A percentile compares a stretch with the other conserved stretches of the same genome.
phyloP scores from a whole-genome alignment of 2,329 filamentous ascomycete species.

The Aureobasidium sp. region DNA sequence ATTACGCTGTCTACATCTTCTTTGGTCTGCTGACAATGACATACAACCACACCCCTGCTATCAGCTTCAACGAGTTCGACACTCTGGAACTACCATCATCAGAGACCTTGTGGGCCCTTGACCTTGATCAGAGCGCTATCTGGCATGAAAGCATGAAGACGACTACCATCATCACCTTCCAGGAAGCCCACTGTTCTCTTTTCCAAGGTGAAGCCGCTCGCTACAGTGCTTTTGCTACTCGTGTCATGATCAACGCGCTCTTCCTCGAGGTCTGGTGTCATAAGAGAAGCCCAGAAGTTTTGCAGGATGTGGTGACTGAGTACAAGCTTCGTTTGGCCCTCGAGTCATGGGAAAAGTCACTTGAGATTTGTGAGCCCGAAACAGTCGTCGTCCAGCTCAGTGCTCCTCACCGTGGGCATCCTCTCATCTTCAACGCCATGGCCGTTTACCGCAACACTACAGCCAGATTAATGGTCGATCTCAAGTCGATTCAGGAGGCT shows the following conservation, averaged over 20 bases:
- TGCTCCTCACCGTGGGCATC: constrained; percentile 91
- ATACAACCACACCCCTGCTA: constrained; percentile 96
- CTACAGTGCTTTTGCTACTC: constrained; percentile 94
- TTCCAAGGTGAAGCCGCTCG: constrained; percentile 87
- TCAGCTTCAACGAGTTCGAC: constrained; percentile 98
- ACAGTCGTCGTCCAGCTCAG: constrained; percentile 80
- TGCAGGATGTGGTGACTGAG: constrained; percentile 95
- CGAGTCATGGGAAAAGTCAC: constrained; percentile 97
- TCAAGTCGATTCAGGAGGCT: constrained; percentile 93
- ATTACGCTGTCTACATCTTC: constrained; percentile 98
- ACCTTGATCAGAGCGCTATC: constrained; percentile 66
- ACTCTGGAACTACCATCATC: constrained; percentile 86
- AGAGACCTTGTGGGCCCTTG: constrained; percentile 88
- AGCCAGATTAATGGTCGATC: constrained; percentile 83
- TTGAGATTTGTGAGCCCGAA: constrained; percentile 89
- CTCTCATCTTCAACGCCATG: constrained; percentile 95
- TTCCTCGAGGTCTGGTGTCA: constrained; percentile 99
- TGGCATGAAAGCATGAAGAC: constrained; percentile 74
- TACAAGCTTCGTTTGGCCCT: constrained; percentile 94
- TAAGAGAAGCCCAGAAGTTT: constrained; percentile 93
- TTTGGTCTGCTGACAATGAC: constrained; percentile 91
- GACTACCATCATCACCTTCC: constrained; percentile 74
- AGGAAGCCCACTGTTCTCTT: constrained; percentile 87
- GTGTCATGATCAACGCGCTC: constrained; percentile 97
- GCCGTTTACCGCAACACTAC: constrained; percentile 93